phyloP scores from a whole-genome alignment of 495 filamentous ascomycete genomes.

The Penicillium cataractarum region DNA sequence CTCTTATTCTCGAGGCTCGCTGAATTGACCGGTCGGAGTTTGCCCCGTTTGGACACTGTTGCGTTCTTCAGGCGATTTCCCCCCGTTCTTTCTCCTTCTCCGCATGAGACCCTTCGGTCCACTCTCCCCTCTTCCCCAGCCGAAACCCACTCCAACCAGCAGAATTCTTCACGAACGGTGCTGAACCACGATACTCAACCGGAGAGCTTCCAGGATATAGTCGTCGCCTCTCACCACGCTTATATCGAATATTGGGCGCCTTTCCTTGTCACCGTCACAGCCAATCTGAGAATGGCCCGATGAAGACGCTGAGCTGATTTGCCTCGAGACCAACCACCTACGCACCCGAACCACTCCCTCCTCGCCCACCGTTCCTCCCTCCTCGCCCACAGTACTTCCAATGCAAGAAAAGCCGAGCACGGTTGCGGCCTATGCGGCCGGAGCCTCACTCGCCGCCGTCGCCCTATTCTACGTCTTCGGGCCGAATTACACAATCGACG shows the following conservation, averaged over 20 bases:
- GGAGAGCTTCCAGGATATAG: neutral
- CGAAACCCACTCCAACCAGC: slow-evolving; percentile 16
- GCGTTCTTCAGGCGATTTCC: neutral
- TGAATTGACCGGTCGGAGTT: slow-evolving; percentile 13
- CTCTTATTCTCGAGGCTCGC: neutral
- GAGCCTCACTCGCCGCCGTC: slow-evolving; percentile 93
- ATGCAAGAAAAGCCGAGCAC: slow-evolving; percentile 90
- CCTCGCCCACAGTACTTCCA: slow-evolving; percentile 22
- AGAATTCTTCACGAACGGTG: slow-evolving; percentile 13
- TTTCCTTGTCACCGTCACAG: slow-evolving; percentile 3
- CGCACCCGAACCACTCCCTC: slow-evolving; percentile 12
- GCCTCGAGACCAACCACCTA: slow-evolving; percentile 17
- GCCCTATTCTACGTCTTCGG: slow-evolving; percentile 96
- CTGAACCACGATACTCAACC: neutral
- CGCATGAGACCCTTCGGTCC: slow-evolving; percentile 32
- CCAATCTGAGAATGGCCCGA: slow-evolving; percentile 18
- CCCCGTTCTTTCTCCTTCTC: slow-evolving; percentile 19
- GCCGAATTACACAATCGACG: slow-evolving; percentile 91
- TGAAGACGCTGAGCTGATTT: slow-evolving; percentile 12
- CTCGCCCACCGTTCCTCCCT: slow-evolving; percentile 9
- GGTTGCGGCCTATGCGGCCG: slow-evolving; percentile 90
- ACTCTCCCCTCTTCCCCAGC: slow-evolving; percentile 30
- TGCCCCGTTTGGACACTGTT: slow-evolving; percentile 9
- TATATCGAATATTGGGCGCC: neutral
- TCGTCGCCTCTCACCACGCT: neutral